Percentiles rank a stretch among this genome's conserved stretches.
Conservation (phyloP, 2,329 filamentous ascomycete species). For the Daldinia sp. region DNA sequence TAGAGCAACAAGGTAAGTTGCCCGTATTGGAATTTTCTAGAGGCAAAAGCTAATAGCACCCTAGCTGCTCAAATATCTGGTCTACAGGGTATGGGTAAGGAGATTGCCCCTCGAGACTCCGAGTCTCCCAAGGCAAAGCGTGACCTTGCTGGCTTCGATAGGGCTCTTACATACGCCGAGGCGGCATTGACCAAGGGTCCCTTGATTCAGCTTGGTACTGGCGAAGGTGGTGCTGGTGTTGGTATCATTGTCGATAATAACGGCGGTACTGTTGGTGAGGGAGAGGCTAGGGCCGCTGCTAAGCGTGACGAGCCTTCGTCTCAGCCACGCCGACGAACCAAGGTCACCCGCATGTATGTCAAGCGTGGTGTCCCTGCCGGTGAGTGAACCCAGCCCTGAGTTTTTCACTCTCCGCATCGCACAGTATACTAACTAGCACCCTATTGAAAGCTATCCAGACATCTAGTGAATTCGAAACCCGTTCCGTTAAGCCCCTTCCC, state of each 20-base stretch:
- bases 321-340: slow-evolving; percentile 55
- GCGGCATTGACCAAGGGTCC: slow-evolving; percentile 56
- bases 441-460: slow-evolving; percentile 47
- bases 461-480: slow-evolving; percentile 46
- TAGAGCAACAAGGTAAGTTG: slow-evolving; percentile 54
- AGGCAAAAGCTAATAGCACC: slow-evolving; percentile 19
- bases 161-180: slow-evolving; percentile 56
- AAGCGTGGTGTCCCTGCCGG: slow-evolving; percentile 58
- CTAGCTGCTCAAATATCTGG: slow-evolving; percentile 57
- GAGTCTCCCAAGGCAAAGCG: slow-evolving; percentile 51
- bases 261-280: slow-evolving; percentile 44
- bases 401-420: not conserved
- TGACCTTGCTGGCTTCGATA: slow-evolving; percentile 57
- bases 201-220: slow-evolving; percentile 57
- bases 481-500: slow-evolving; percentile 45
- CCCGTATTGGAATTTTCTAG: not conserved
- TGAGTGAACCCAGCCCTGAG: slow-evolving; percentile 49
- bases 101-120: slow-evolving; percentile 58
- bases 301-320: slow-evolving; percentile 47
- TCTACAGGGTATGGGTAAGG: slow-evolving; percentile 63
- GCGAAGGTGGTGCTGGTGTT: slow-evolving; percentile 55
- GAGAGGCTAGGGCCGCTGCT: slow-evolving; percentile 26
- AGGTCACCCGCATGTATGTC: slow-evolving; percentile 62
- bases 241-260: slow-evolving; percentile 57
- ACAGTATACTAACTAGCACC: slow-evolving; percentile 42